Evolutionary conservation across 1,284 basidiomycete genomes (phyloP), one percentile per base, ranked within the genome.

Genomic region (Melampsora allii-populina): DNA sequence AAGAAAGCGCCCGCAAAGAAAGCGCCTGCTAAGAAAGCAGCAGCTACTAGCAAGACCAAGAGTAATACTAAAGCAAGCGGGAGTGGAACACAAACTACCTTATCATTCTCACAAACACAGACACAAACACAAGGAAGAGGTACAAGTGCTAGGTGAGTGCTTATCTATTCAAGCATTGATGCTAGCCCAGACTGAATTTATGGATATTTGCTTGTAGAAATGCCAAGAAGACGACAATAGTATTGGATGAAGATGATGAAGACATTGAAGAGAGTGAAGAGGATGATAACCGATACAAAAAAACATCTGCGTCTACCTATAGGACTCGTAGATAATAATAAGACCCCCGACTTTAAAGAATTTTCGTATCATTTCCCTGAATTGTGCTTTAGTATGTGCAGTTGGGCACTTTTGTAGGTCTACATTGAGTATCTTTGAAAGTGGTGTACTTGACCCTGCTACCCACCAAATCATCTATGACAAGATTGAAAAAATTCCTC

Each of bases 71-170:
- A 42, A 42, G 56, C 50, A 33, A 60, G 53, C 19, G 63, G 53
- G 21, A 24, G 61, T 50, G 61, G 48, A 7, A 53, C 64, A 19
- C 64, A 73, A 24, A 66, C 63, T 19, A 59, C 69, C 27, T 39
- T 71, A 46, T 10, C 60, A 63, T 71, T 71, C 48, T 63, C 60
- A 6, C 60, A 63, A 45, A 33, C 39, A 46, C 21, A 42, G 10
- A 14, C 39, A 14, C 39, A 42, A 42, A 42, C 63, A 27, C 69
- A 61, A 36, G 21, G 56, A 21, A 61, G 69, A 42, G 24, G 63
- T 27, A 53, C 69, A 3, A 65, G 48, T 42, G 42, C 29, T 64
- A 61, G 69, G 69, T 73, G 17, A 73, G 69, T 58, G 17, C 53
- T 21, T 24, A 21, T 56, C 53, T 7, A 21, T 21, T 21, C 12